A percentile compares a stretch with the other conserved stretches of the same genome.
phyloP scores from a whole-genome alignment of 495 filamentous ascomycete species.

The Bathelium albidoporum region DNA sequence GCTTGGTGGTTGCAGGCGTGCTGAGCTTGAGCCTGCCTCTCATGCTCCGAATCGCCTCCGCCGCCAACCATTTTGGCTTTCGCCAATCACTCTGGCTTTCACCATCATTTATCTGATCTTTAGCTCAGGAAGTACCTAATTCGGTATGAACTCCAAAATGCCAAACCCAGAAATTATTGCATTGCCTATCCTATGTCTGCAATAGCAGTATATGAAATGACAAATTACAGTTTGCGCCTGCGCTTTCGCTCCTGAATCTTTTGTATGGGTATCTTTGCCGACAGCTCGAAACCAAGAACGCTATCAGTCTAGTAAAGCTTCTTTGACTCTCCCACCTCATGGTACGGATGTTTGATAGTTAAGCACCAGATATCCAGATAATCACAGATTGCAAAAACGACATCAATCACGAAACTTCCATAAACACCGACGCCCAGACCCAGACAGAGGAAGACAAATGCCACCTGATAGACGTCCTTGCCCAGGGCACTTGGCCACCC shows the following conservation, averaged over 20 bases:
- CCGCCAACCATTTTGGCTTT: slow-evolving; percentile 1
- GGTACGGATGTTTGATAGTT: slow-evolving; percentile 73
- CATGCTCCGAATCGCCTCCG: background rate
- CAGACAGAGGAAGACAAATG: slow-evolving; percentile 74
- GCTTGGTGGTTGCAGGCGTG: background rate
- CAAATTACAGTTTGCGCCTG: background rate
- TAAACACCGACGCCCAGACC: slow-evolving; percentile 77
- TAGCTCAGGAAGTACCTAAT: too few relatives aligned
- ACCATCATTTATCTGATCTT: too few relatives aligned
- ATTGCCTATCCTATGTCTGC: too few relatives aligned
- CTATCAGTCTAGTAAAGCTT: slow-evolving; percentile 11
- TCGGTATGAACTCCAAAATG: too few relatives aligned
- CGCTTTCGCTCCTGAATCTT: background rate
- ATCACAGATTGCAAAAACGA: slow-evolving; percentile 94
- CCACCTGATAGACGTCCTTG: slow-evolving; percentile 64
- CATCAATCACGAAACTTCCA: slow-evolving; percentile 90
- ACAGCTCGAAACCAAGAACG: background rate
- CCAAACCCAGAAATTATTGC: too few relatives aligned
- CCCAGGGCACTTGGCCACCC: slow-evolving; percentile 76
- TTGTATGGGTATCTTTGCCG: background rate
- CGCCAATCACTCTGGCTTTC: too few relatives aligned
- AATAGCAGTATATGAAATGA: too few relatives aligned
- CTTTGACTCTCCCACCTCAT: slow-evolving; percentile 22
- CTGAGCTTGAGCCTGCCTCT: background rate
- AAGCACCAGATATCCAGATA: slow-evolving; percentile 97